Percentiles rank a stretch among this genome's conserved stretches.
phyloP scores from a whole-genome alignment of 495 filamentous ascomycete species.

The Neurospora sp. region DNA sequence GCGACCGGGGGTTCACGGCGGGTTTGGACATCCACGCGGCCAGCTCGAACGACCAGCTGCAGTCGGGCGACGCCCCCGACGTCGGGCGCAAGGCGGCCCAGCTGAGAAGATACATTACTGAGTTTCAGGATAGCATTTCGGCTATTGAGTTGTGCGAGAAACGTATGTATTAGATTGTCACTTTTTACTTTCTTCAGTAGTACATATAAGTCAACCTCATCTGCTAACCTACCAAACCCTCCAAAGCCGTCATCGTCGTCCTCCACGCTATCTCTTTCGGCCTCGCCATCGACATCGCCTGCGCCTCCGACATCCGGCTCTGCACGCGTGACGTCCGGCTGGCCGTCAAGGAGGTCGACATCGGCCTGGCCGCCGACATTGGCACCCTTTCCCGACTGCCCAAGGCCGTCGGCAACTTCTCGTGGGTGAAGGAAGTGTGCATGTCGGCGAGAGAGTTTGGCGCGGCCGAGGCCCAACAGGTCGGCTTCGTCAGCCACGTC shows the following conservation, averaged over 20 bases:
- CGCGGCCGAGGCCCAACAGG: slow-evolving; percentile 66
- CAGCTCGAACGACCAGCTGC: slow-evolving; percentile 30
- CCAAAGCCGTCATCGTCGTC: slow-evolving; percentile 64
- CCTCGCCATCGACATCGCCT: slow-evolving; percentile 74
- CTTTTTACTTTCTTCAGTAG: background rate
- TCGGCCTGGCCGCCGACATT: slow-evolving; percentile 88
- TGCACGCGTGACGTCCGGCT: slow-evolving; percentile 54
- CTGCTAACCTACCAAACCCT: background rate
- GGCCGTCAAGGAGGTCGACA: slow-evolving; percentile 89
- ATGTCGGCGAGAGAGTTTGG: slow-evolving; percentile 68
- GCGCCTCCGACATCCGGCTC: slow-evolving; percentile 71
- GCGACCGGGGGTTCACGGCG: slow-evolving; percentile 80
- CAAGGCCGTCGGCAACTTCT: slow-evolving; percentile 63
- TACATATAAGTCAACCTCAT: background rate
- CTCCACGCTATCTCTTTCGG: slow-evolving; percentile 77
- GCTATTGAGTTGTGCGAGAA: slow-evolving; percentile 82
- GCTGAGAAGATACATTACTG: slow-evolving; percentile 55
- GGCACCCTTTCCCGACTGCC: slow-evolving; percentile 81
- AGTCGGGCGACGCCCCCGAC: slow-evolving; percentile 31
- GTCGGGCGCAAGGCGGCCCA: slow-evolving; percentile 54
- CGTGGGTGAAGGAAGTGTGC: slow-evolving; percentile 89
- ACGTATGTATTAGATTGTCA: slow-evolving; percentile 35
- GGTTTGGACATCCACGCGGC: slow-evolving; percentile 72
- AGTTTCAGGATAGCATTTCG: slow-evolving; percentile 71
- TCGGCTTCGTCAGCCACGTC: slow-evolving; percentile 80